Evolutionary conservation across 2,329 filamentous ascomycete species (phyloP), one percentile per base, ranked within the genome.

Genomic region (Paraconiothyrium brasiliense): DNA sequence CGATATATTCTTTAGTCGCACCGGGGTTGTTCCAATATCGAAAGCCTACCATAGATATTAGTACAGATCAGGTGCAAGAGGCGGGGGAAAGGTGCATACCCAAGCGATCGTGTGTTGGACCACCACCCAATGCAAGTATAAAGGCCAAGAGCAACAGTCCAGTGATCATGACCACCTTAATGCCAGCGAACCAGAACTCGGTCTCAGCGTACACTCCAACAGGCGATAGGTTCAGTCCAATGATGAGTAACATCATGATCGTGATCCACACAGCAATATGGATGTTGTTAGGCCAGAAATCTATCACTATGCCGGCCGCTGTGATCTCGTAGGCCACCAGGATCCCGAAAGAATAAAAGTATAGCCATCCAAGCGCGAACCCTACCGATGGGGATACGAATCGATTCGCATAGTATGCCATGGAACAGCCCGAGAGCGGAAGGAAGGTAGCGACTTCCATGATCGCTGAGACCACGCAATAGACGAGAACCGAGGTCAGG

Each of bases 381-480:
- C 70, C 74, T 61, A 75, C 94, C 0, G 93, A 93, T 1, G 93
- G 93, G 60, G 80, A 79, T 58, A 81, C 76, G 64, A 81, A 82
- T 54, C 80, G 79, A 59, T 78, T 74, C 14, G 77, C 82, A 67
- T 83, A 84, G 44, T 82, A 78, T 37, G 80, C 81, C 79, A 85
- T 84, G 1, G 82, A 81, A 16, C 79, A 79, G 54, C 84, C 87
- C 1, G 84, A 82, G 16, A 88, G 79, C 0, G 87, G 87, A 3
- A 89, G 81, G 76, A 86, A 89, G 4, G 86, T 83, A 1, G 86
- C 85, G n/a, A 83, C 75, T 41, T 80, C 78, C 55, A 85, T 78
- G 58, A 85, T 75, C 7, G 67, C 64, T 13, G 62, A 58, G n/a
- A 72, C 69, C 16, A 65, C 65, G 52, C 67, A 67, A 54, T 70